Evolutionary conservation across 768 basidiomycete species (phyloP).

Genomic region (Suillus plorans): DNA sequence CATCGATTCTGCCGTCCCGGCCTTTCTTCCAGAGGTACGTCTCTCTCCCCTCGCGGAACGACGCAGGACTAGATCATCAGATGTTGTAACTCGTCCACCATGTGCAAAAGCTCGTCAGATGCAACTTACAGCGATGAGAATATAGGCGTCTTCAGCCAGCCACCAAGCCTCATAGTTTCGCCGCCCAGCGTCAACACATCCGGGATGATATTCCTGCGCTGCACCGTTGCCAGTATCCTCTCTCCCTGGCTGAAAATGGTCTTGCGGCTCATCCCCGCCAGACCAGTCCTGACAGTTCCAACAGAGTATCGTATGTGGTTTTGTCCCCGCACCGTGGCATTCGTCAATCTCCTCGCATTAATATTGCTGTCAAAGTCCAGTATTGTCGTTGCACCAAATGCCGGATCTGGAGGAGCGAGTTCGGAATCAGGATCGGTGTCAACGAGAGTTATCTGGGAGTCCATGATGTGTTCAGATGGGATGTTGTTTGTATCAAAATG

Average conservation of each 20-base stretch:
- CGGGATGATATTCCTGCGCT: slow-evolving; percentile 4
- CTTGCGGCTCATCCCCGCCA: not conserved
- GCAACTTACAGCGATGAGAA: not conserved
- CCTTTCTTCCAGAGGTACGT: slow-evolving; percentile 3
- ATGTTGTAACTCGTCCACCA: not conserved
- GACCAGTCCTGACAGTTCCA: not conserved
- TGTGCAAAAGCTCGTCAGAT: not conserved
- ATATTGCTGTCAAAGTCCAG: slow-evolving; percentile 6
- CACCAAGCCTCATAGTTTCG: not conserved
- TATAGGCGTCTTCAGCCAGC: slow-evolving; percentile 5
- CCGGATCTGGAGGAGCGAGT: not conserved
- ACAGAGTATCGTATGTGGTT: slow-evolving; percentile 1
- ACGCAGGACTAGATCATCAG: not conserved
- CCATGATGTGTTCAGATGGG: not conserved
- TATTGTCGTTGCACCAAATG: not conserved
- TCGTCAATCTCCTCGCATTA: slow-evolving; percentile 3
- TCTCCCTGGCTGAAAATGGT: slow-evolving; percentile 2
- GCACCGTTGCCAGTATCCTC: slow-evolving; percentile 4
- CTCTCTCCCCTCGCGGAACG: slow-evolving; percentile 4
- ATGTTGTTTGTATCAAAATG: not conserved
- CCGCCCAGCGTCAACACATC: slow-evolving; percentile 3
- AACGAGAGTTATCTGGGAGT: not conserved
- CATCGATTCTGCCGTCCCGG: not conserved
- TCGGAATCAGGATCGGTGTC: not conserved
- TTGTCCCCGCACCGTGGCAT: slow-evolving; percentile 3